Evolutionary conservation across 176 grass and related monocot species (phyloP).

Genomic region (Paspalum vaginatum): DNA sequence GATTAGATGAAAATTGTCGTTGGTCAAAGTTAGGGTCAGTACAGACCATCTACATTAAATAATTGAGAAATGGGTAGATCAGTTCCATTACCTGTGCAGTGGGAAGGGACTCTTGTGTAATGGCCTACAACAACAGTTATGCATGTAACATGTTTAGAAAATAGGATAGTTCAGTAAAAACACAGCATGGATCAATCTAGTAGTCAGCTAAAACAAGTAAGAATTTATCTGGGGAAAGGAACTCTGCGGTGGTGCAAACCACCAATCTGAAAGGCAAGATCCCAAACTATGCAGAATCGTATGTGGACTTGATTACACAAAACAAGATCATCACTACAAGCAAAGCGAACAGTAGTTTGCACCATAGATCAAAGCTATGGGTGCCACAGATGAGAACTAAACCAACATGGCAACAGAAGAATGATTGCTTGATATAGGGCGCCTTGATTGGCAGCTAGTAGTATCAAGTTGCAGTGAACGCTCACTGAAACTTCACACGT

Average conservation of each 20-base stretch:
- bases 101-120: conserved; percentile 35
- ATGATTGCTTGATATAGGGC: neutral
- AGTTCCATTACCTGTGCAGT: conserved; percentile 40
- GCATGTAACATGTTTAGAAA: neutral
- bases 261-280: neutral
- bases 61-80: conserved; percentile 2
- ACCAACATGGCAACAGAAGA: neutral
- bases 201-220: neutral
- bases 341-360: neutral
- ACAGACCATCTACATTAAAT: neutral
- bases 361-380: neutral
- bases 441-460: neutral
- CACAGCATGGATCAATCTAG: neutral
- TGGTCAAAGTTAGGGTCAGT: neutral
- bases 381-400: neutral
- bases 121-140: conserved; percentile 47
- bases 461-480: neutral
- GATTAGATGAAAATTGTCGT: neutral
- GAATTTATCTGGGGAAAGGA: neutral
- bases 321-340: neutral
- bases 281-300: neutral
- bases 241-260: neutral
- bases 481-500: neutral
- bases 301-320: neutral
- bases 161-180: neutral